These are phyloP conservation scores for Volvox africanus DNA, from an alignment of 139 green algal species.

Conservation along the genomic window DNA sequence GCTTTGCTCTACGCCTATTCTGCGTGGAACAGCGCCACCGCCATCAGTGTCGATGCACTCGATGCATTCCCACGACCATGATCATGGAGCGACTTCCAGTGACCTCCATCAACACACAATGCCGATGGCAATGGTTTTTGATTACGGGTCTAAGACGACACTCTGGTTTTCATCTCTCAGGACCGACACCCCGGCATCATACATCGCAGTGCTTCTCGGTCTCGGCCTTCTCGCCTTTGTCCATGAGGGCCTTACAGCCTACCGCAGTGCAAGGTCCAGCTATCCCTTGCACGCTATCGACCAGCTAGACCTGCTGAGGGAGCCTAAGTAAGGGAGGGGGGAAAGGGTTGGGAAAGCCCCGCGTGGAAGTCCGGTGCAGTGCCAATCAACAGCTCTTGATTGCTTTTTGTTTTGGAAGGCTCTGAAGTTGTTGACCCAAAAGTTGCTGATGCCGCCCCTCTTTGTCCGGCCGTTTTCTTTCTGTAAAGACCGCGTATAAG, in stretches of 20 bases:
- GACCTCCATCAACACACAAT: background rate
- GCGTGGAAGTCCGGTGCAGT: too few relatives aligned
- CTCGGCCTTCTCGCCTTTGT: conserved; percentile 7
- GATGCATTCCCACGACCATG: background rate
- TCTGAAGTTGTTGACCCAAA: too few relatives aligned
- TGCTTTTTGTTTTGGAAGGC: too few relatives aligned
- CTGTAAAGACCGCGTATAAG: too few relatives aligned
- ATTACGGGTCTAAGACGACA: background rate
- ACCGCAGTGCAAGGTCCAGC: background rate
- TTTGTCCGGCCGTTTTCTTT: too few relatives aligned
- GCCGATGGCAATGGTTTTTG: conserved; percentile 13
- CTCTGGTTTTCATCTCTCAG: background rate
- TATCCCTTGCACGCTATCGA: background rate
- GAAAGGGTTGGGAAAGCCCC: background rate
- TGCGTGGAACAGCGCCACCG: background rate
- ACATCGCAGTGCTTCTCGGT: background rate
- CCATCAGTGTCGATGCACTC: background rate
- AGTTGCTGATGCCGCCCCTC: too few relatives aligned
- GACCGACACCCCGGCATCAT: conserved; percentile 7
- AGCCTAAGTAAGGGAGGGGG: background rate
- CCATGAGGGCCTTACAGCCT: conserved; percentile 10
- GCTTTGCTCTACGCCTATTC: background rate
- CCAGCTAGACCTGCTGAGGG: background rate
- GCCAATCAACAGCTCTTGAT: too few relatives aligned
- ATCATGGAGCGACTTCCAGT: background rate